Evolutionary conservation across 768 basidiomycete species (phyloP).

Genomic region (Boletus vermiculosoides): DNA sequence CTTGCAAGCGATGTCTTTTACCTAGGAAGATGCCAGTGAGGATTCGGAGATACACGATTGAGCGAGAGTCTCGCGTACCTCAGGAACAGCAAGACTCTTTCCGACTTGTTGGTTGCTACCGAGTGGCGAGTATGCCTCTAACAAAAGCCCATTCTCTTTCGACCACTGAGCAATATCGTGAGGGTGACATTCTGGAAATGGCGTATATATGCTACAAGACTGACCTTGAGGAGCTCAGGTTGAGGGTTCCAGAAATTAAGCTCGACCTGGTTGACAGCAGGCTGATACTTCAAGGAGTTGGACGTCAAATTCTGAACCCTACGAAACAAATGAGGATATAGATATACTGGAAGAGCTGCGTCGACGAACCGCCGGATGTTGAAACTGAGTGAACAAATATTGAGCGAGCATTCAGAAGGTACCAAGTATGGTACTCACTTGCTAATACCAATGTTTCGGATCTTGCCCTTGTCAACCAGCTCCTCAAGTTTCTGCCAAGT

Average conservation of each 20-base stretch:
- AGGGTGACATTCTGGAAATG: neutral
- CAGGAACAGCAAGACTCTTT: slow-evolving; percentile 56
- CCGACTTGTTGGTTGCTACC: slow-evolving; percentile 60
- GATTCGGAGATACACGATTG: neutral
- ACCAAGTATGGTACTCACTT: slow-evolving; percentile 46
- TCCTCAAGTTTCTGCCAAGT: slow-evolving; percentile 83
- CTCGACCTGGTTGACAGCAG: slow-evolving; percentile 79
- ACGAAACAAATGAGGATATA: neutral
- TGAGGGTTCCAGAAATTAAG: slow-evolving; percentile 78
- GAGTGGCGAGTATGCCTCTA: slow-evolving; percentile 78
- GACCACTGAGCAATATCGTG: slow-evolving; percentile 52
- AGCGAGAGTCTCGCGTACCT: slow-evolving; percentile 31
- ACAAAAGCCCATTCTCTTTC: slow-evolving; percentile 58
- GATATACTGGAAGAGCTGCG: neutral
- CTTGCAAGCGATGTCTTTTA: slow-evolving; percentile 56
- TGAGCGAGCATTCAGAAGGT: neutral
- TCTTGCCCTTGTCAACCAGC: slow-evolving; percentile 72
- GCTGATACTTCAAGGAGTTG: slow-evolving; percentile 55
- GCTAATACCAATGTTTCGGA: slow-evolving; percentile 80
- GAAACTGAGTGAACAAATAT: slow-evolving; percentile 41
- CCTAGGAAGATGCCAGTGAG: slow-evolving; percentile 28
- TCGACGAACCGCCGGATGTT: slow-evolving; percentile 48
- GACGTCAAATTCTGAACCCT: slow-evolving; percentile 63
- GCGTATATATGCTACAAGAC: slow-evolving; percentile 1
- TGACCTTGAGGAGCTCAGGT: slow-evolving; percentile 65